Evolutionary conservation across 164 flowering plant genomes (phyloP).

Genomic region (Vitis rotundifolia): DNA sequence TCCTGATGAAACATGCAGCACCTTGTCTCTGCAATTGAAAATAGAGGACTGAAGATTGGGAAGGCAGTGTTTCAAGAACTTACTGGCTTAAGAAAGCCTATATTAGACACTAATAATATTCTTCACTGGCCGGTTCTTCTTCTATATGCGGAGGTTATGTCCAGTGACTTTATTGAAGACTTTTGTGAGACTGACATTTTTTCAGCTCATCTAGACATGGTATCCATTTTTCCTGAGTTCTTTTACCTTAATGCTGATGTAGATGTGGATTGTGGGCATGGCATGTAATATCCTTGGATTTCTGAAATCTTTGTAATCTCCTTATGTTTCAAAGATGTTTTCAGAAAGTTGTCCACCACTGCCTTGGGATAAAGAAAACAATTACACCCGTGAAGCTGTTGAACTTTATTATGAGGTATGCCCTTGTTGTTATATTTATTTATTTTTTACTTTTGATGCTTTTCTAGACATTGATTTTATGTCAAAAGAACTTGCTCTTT

Average conservation of each 20-base stretch:
- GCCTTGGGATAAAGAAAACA: constrained; percentile 78
- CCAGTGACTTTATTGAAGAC: constrained; percentile 93
- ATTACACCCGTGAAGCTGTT: constrained; percentile 73
- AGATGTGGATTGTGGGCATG: not conserved
- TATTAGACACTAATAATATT: constrained; percentile 61
- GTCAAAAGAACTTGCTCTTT: not conserved
- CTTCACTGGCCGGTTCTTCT: constrained; percentile 97
- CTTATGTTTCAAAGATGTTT: constrained; percentile 88
- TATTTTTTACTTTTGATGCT: not conserved
- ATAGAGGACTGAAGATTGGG: constrained; percentile 73
- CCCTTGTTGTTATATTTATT: not conserved
- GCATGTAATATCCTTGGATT: not conserved
- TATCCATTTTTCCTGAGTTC: constrained; percentile 52
- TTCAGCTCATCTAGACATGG: constrained; percentile 77
- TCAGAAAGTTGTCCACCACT: constrained; percentile 74
- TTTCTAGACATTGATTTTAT: not conserved
- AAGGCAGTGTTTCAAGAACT: constrained; percentile 77
- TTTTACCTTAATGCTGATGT: not conserved
- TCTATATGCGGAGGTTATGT: constrained; percentile 92
- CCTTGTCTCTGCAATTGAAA: constrained; percentile 63
- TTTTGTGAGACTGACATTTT: constrained; percentile 94
- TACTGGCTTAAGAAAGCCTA: constrained; percentile 72
- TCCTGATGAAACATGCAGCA: constrained; percentile 43
- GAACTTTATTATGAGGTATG: constrained; percentile 88
- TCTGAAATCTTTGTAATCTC: constrained; percentile 24